Percentiles rank a stretch among this genome's conserved stretches.
Evolutionary conservation across 371 early-diverging fungal species (phyloP).

Genomic region (Mucor velutinosus): DNA sequence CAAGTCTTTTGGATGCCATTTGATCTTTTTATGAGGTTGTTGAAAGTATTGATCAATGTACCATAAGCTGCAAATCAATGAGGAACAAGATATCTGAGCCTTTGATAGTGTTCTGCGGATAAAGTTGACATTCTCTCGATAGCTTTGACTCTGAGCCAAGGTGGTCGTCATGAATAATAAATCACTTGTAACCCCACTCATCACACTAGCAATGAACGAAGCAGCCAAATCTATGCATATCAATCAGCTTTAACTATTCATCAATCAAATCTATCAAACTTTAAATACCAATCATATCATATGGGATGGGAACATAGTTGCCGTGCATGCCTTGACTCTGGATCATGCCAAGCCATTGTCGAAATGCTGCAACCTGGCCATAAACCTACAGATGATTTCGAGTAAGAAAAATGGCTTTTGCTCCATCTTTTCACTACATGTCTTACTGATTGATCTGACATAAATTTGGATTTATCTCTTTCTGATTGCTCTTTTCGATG

Average conservation of each 20-base stretch:
- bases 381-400: conserved; percentile 18
- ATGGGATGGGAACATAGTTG: conserved; percentile 48
- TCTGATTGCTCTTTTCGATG: conserved; percentile 46
- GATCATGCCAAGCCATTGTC: conserved; percentile 23
- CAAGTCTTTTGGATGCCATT: conserved; percentile 33
- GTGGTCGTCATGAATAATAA: conserved; percentile 30
- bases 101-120: conserved; percentile 53
- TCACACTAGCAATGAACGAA: conserved; percentile 50
- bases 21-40: conserved; percentile 24
- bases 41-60: conserved; percentile 53
- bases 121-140: conserved; percentile 45
- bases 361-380: conserved; percentile 32
- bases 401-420: background rate
- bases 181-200: conserved; percentile 33
- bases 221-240: conserved; percentile 49
- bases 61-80: conserved; percentile 54
- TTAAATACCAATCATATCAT: conserved; percentile 53
- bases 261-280: background rate
- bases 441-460: conserved; percentile 30
- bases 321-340: conserved; percentile 32
- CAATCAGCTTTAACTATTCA: background rate
- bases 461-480: conserved; percentile 31
- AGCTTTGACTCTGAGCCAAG: conserved; percentile 13
- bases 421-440: too few species aligned
- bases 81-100: conserved; percentile 58